Evolutionary conservation across 23 red algal species (phyloP).

Genomic region (Cyanidium caldarium): DNA sequence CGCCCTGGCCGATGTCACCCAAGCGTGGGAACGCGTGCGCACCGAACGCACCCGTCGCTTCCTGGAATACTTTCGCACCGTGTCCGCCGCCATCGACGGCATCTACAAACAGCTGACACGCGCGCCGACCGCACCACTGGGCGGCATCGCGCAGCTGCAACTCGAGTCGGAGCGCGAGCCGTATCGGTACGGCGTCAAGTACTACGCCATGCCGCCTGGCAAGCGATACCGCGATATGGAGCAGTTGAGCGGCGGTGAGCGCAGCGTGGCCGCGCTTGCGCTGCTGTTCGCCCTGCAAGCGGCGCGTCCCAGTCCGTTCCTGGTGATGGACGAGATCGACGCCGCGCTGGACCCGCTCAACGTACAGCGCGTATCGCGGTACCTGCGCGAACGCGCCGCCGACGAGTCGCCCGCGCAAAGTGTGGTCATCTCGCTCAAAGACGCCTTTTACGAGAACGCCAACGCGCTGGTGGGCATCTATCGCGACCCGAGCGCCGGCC

Average conservation of each 20-base stretch:
- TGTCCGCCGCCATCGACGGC: conserved; percentile 49
- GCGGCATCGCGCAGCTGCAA: conserved; percentile 65
- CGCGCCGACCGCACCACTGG: conserved; percentile 41
- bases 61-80: conserved; percentile 42
- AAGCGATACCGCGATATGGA: conserved; percentile 93
- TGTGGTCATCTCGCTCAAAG: conserved; percentile 93
- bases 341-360: conserved; percentile 89
- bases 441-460: conserved; percentile 85
- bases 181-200: conserved; percentile 73
- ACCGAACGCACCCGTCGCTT: conserved; percentile 59
- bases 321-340: conserved; percentile 94
- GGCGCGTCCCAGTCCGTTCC: conserved; percentile 60
- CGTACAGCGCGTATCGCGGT: conserved; percentile 41
- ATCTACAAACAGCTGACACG: conserved; percentile 85
- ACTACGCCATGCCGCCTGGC: conserved; percentile 81
- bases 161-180: conserved; percentile 81
- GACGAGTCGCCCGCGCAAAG: conserved; percentile 24
- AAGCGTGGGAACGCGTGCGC: conserved; percentile 32
- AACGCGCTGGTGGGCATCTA: conserved; percentile 85
- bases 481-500: conserved; percentile 26
- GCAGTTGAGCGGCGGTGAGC: conserved; percentile 81
- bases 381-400: conserved; percentile 32
- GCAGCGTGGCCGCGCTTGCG: conserved; percentile 78
- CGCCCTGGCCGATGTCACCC: conserved; percentile 26
- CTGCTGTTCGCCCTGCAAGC: conserved; percentile 89